Evolutionary conservation across 345 rosid genomes (phyloP).

Genomic region (Lepidium didymum): DNA sequence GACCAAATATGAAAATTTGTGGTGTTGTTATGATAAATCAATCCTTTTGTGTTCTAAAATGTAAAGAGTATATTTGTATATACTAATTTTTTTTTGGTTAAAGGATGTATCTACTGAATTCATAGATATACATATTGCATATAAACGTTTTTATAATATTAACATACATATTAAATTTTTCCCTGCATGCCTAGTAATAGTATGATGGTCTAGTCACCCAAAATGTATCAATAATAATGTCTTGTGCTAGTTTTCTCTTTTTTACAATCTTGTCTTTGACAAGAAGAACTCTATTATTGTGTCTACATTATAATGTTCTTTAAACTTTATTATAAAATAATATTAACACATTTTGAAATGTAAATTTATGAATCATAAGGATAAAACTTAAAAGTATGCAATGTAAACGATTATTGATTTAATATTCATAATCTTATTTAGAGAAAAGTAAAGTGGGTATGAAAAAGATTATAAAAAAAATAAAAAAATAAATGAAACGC

Average conservation of each 20-base stretch:
- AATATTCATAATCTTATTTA: not conserved
- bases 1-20: too few species aligned
- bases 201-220: not conserved
- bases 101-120: too few species aligned
- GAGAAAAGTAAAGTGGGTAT: conserved; percentile 2
- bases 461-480: not conserved
- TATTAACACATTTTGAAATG: not conserved
- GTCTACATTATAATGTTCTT: conserved; percentile 20
- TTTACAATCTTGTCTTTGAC: conserved; percentile 8
- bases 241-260: not conserved
- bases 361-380: not conserved
- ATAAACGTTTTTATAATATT: not conserved
- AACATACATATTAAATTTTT: not conserved
- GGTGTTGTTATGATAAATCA: too few species aligned
- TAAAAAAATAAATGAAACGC: conserved; percentile 17
- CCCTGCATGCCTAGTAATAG: conserved; percentile 11
- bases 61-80: too few species aligned
- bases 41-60: too few species aligned
- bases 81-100: too few species aligned
- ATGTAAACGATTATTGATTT: not conserved
- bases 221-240: conserved; percentile 12
- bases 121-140: too few species aligned
- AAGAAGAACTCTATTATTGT: conserved; percentile 20
- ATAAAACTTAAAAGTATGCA: not conserved
- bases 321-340: not conserved